These are phyloP conservation scores for Panus rudis DNA, from an alignment of 768 basidiomycete genomes.

Conservation along the genomic window DNA sequence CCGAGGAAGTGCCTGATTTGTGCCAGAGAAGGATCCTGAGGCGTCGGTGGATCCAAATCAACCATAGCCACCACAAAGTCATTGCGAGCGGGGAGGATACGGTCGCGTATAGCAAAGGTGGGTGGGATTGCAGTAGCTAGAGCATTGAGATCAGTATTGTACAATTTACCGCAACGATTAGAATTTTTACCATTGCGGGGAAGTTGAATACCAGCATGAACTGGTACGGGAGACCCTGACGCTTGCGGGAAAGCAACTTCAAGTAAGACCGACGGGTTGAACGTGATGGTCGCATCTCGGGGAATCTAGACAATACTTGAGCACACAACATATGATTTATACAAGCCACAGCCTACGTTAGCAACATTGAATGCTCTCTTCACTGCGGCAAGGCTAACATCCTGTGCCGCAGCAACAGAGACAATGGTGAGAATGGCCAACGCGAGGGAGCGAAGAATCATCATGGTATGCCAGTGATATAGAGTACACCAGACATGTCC, in stretches of 20 bases:
- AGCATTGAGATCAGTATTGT: background rate
- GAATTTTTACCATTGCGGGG: constrained; percentile 8
- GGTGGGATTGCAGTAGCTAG: constrained; percentile 12
- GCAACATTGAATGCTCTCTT: constrained; percentile 9
- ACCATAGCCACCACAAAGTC: constrained; percentile 25
- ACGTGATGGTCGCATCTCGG: constrained; percentile 32
- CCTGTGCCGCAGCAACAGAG: constrained; percentile 5
- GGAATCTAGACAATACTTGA: constrained; percentile 24
- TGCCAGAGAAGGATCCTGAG: constrained; percentile 19
- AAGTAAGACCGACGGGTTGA: constrained; percentile 30
- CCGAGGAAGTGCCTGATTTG: constrained; percentile 27
- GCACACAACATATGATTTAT: too few species aligned
- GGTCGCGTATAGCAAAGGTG: constrained; percentile 7
- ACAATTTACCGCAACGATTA: background rate
- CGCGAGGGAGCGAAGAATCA: too few species aligned
- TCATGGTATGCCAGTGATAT: too few species aligned
- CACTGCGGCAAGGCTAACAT: constrained; percentile 5
- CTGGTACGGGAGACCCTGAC: constrained; percentile 21
- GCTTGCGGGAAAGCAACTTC: constrained; percentile 34
- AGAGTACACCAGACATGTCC: too few species aligned
- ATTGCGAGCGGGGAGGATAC: constrained; percentile 5
- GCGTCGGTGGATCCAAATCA: constrained; percentile 28
- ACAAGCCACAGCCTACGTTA: constrained; percentile 10
- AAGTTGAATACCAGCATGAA: constrained; percentile 27
- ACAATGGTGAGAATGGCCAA: background rate